Conservation (phyloP, 1,139 yeast species). For the Groenewaldozyma auringiensis region DNA sequence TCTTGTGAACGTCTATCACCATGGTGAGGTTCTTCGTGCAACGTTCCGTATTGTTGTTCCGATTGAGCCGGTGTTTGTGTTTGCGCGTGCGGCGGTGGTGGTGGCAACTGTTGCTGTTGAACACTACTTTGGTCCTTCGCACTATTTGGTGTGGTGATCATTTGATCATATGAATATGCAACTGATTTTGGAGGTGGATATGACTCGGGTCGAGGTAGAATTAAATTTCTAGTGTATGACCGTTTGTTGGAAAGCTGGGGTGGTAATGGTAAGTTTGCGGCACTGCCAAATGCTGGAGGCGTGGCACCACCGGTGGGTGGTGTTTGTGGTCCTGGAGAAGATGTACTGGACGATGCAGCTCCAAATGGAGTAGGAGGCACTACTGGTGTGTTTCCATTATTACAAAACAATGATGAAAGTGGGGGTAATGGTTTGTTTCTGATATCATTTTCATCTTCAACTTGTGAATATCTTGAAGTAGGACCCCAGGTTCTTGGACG, state of each 20-base stretch:
- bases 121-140: too few relatives aligned
- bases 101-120: slow-evolving; percentile 5
- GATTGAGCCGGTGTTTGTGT: slow-evolving; percentile 2
- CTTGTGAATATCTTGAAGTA: slow-evolving; percentile 20
- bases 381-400: slow-evolving; percentile 1
- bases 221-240: slow-evolving; percentile 24
- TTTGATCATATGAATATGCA: not conserved
- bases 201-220: slow-evolving; percentile 25
- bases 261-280: slow-evolving; percentile 8
- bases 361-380: not conserved
- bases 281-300: not conserved
- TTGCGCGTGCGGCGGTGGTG: slow-evolving; percentile 1
- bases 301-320: not conserved
- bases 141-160: not conserved
- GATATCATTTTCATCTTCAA: slow-evolving; percentile 19
- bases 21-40: not conserved
- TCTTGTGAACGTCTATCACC: not conserved
- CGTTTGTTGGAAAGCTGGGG: slow-evolving; percentile 24
- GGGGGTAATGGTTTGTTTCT: slow-evolving; percentile 19
- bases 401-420: slow-evolving; percentile 16
- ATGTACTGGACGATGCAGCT: not conserved
- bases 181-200: slow-evolving; percentile 23
- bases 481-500: slow-evolving; percentile 32
- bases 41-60: slow-evolving; percentile 1
- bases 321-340: not conserved